A percentile compares a stretch with the other conserved stretches of the same genome.
Evolutionary conservation across 2,329 filamentous ascomycete genomes (phyloP).

Genomic region (Aureobasidium leucospermi): DNA sequence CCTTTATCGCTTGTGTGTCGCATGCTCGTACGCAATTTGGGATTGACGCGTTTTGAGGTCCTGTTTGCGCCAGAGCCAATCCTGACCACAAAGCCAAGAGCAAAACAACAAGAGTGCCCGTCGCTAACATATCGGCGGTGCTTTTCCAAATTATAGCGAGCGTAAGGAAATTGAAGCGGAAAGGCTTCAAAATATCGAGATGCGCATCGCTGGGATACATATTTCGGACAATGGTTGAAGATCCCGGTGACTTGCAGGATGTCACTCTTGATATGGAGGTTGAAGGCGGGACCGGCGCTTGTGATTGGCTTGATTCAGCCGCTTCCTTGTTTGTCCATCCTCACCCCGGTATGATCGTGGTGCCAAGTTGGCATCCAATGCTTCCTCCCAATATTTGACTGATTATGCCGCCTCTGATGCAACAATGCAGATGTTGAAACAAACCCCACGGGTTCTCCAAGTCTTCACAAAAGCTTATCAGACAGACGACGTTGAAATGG

Average conservation of each 20-base stretch:
- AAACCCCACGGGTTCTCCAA: background rate
- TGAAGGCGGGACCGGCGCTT: no score
- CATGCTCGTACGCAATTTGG: slow-evolving; percentile 4
- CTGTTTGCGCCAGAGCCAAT: background rate
- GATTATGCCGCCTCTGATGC: background rate
- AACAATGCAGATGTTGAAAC: background rate
- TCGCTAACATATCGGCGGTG: background rate
- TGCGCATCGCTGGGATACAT: background rate
- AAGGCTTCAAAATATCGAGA: background rate
- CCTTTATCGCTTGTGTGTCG: background rate
- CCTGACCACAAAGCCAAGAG: background rate
- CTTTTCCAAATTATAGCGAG: background rate
- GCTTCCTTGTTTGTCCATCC: background rate
- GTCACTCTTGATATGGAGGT: no score
- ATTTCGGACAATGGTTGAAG: background rate
- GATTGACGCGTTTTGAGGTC: slow-evolving; percentile 7
- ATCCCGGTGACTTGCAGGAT: background rate
- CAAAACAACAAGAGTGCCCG: background rate
- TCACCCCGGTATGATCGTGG: background rate
- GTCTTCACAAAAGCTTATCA: background rate
- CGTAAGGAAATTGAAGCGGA: background rate
- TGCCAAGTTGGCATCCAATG: background rate
- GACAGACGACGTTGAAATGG: background rate
- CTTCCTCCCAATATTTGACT: background rate
- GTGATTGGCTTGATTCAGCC: background rate